A percentile compares a stretch with the other conserved stretches of the same genome.
phyloP scores from a whole-genome alignment of 2,329 filamentous ascomycete species.

The Verticillium dahliae region DNA sequence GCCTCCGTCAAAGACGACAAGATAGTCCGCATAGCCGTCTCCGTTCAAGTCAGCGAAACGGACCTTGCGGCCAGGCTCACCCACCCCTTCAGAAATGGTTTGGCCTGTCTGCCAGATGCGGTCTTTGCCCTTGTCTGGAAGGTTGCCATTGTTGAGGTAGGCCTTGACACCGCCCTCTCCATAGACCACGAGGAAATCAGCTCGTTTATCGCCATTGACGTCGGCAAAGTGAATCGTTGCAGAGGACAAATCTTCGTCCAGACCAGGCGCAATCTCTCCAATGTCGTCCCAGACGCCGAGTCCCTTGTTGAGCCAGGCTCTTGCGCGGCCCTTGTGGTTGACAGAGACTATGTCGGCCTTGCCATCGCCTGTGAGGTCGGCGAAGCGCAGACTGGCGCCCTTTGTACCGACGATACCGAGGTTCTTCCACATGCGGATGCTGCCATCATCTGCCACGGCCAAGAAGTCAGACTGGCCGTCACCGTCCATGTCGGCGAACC shows the following conservation, averaged over 20 bases:
- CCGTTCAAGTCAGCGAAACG: constrained; percentile 7
- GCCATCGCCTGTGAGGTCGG: constrained; percentile 10
- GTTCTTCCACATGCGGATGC: constrained; percentile 11
- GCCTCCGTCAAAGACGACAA: constrained; percentile 12
- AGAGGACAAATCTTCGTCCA: constrained; percentile 3
- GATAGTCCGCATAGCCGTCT: constrained; percentile 8
- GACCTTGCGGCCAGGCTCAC: constrained; percentile 9
- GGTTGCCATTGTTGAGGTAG: constrained; percentile 8
- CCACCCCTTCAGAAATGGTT: constrained; percentile 7
- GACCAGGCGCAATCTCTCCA: constrained; percentile 1
- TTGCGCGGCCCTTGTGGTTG: background rate
- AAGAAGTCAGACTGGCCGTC: constrained; percentile 12
- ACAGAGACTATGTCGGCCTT: constrained; percentile 11
- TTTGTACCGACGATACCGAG: constrained; percentile 4
- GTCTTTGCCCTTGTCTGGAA: background rate
- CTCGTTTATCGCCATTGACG: constrained; percentile 3
- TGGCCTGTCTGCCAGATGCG: background rate
- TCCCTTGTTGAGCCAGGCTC: constrained; percentile 7
- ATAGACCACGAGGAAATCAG: constrained; percentile 12
- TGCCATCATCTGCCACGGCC: constrained; percentile 3
- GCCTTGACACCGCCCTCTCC: constrained; percentile 13
- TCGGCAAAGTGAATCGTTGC: constrained; percentile 2
- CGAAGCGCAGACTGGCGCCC: constrained; percentile 3
- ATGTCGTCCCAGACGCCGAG: background rate
- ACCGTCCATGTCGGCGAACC: constrained; percentile 9